phyloP scores from a whole-genome alignment of 768 basidiomycete genomes.

The Kwoniella newhampshirensis region DNA sequence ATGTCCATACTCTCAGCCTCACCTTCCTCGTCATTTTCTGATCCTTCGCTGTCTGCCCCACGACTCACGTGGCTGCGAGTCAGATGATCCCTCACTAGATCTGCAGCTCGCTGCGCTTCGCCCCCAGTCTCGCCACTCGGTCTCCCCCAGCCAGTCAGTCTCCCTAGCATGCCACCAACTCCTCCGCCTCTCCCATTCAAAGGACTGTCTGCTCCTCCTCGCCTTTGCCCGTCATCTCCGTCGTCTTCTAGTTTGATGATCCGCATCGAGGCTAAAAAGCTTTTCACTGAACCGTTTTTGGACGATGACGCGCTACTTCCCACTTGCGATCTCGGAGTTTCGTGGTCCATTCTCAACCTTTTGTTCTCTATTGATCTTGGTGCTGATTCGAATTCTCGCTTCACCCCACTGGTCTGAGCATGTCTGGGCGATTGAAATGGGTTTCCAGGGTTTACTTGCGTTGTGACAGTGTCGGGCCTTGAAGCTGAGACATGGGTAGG shows the following conservation, averaged over 20 bases:
- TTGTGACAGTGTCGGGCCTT: not conserved
- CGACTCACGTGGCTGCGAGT: too few relatives aligned
- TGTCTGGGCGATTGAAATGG: too few relatives aligned
- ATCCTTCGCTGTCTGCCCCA: too few relatives aligned
- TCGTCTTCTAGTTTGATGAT: constrained; percentile 6
- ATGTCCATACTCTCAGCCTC: not conserved
- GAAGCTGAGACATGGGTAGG: not conserved
- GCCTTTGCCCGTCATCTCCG: not conserved
- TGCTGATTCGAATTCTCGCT: not conserved
- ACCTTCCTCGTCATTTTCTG: not conserved
- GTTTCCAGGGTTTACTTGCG: too few relatives aligned
- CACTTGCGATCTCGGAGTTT: not conserved
- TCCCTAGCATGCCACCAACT: not conserved
- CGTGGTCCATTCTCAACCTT: not conserved
- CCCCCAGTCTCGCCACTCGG: not conserved
- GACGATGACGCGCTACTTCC: not conserved
- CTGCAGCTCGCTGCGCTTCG: too few relatives aligned
- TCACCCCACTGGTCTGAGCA: not conserved
- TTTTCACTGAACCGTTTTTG: not conserved
- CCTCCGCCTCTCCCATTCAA: not conserved
- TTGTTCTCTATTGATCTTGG: not conserved
- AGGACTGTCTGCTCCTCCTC: constrained; percentile 5
- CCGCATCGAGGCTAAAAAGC: constrained; percentile 8
- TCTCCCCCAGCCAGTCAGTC: constrained; percentile 1
- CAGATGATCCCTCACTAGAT: too few relatives aligned